Percentiles rank a stretch among this genome's conserved stretches.
phyloP scores from a whole-genome alignment of 73 alveolate genomes.

The Symbiodinium natans region DNA sequence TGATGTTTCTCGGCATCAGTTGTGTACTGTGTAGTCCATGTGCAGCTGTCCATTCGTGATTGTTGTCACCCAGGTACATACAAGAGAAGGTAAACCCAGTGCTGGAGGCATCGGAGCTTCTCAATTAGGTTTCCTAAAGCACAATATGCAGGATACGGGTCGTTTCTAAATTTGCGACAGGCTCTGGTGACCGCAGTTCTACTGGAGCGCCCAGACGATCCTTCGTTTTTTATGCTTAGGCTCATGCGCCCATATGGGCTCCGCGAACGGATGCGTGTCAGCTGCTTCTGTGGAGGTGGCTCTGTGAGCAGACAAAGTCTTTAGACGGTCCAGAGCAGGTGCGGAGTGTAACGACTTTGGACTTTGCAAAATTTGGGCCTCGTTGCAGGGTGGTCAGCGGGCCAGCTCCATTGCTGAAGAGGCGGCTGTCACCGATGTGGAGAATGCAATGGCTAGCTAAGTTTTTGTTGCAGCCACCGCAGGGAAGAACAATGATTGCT shows the following conservation, averaged over 20 bases:
- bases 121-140: not conserved
- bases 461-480: no score
- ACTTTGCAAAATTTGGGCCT: not conserved
- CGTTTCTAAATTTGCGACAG: not conserved
- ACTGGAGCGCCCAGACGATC: slow-evolving; percentile 78
- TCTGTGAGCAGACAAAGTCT: slow-evolving; percentile 84
- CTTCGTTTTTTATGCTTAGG: slow-evolving; percentile 80
- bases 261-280: not conserved
- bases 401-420: slow-evolving; percentile 62
- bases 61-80: slow-evolving; percentile 21
- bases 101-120: slow-evolving; percentile 25
- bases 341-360: not conserved
- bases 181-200: slow-evolving; percentile 87
- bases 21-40: no score
- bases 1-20: slow-evolving; percentile 29
- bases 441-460: no score
- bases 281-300: slow-evolving; percentile 25
- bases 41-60: no score
- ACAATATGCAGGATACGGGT: not conserved
- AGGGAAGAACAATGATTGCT: no score
- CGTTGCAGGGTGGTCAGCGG: slow-evolving; percentile 34
- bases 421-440: not conserved
- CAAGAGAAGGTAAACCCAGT: slow-evolving; percentile 83
- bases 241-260: not conserved
- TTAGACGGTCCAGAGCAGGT: slow-evolving; percentile 65